Conservation (phyloP, 345 rosid genomes). For the Psidium guajava region DNA sequence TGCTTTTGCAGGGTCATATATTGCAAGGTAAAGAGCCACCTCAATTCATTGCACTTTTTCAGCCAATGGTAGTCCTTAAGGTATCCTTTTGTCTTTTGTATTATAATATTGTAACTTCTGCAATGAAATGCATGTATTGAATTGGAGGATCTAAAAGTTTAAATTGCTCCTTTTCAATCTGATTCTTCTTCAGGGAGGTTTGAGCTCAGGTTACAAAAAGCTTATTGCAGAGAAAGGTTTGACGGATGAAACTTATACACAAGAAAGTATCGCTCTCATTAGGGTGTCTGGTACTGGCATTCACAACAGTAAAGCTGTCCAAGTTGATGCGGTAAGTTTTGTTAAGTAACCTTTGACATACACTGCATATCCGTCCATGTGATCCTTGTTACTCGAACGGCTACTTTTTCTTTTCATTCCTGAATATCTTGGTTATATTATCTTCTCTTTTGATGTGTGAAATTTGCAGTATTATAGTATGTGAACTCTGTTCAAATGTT, state of each 20-base stretch:
- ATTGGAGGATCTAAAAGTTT: background rate
- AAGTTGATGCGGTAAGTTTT: conserved; percentile 70
- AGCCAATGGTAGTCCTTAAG: conserved; percentile 88
- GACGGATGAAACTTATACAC: conserved; percentile 57
- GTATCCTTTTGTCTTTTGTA: conserved; percentile 17
- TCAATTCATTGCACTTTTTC: conserved; percentile 85
- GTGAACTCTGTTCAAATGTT: background rate
- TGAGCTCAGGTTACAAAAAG: conserved; percentile 84
- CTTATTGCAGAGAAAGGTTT: conserved; percentile 48
- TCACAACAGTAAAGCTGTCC: conserved; percentile 66
- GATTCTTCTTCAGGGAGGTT: conserved; percentile 59
- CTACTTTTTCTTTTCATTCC: background rate
- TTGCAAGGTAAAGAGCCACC: conserved; percentile 95
- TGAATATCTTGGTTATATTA: background rate
- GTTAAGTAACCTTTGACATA: background rate
- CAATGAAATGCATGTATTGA: background rate
- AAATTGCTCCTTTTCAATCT: background rate
- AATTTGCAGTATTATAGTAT: background rate
- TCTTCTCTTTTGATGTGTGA: background rate
- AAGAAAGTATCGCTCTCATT: conserved; percentile 69
- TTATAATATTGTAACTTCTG: background rate
- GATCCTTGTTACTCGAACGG: background rate
- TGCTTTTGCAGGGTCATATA: conserved; percentile 56
- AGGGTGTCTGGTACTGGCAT: conserved; percentile 69
- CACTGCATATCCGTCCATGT: background rate